Percentiles rank a stretch among this genome's conserved stretches.
phyloP scores from a whole-genome alignment of 768 basidiomycete genomes.

The Rhodosporidiobolus sp. region DNA sequence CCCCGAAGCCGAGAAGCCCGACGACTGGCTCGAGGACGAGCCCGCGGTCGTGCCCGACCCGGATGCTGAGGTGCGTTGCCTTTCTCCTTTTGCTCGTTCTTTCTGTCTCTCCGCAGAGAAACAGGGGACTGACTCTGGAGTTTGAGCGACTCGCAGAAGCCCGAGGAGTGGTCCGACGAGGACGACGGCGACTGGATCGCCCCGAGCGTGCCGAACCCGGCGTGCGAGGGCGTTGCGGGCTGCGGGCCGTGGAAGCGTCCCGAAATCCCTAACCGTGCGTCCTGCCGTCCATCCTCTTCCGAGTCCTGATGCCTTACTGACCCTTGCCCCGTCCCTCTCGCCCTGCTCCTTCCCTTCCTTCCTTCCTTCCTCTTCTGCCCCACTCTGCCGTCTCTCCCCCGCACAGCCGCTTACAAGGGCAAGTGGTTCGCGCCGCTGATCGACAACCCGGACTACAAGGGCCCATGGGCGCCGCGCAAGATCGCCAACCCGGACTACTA shows the following conservation, averaged over 20 bases:
- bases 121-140: not conserved
- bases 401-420: slow-evolving; percentile 81
- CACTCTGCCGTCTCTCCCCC: not conserved
- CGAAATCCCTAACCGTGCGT: slow-evolving; percentile 49
- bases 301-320: too few species aligned
- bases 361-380: not conserved
- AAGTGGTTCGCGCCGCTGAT: slow-evolving; percentile 91
- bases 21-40: slow-evolving; percentile 93
- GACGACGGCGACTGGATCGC: slow-evolving; percentile 99
- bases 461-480: slow-evolving; percentile 85
- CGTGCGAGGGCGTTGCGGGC: slow-evolving; percentile 81
- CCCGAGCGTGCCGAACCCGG: slow-evolving; percentile 83
- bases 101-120: not conserved
- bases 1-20: slow-evolving; percentile 81
- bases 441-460: slow-evolving; percentile 96
- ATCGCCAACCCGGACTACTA: slow-evolving; percentile 68
- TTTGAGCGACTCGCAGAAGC: slow-evolving; percentile 61
- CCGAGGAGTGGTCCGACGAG: slow-evolving; percentile 99
- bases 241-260: slow-evolving; percentile 85
- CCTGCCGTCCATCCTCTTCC: not conserved
- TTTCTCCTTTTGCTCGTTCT: not conserved
- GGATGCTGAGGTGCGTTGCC: slow-evolving; percentile 56
- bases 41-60: slow-evolving; percentile 78
- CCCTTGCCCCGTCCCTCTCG: too few species aligned
- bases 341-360: not conserved